Conservation (phyloP, 331 rosid species). For the Pyracantha coccinea region DNA sequence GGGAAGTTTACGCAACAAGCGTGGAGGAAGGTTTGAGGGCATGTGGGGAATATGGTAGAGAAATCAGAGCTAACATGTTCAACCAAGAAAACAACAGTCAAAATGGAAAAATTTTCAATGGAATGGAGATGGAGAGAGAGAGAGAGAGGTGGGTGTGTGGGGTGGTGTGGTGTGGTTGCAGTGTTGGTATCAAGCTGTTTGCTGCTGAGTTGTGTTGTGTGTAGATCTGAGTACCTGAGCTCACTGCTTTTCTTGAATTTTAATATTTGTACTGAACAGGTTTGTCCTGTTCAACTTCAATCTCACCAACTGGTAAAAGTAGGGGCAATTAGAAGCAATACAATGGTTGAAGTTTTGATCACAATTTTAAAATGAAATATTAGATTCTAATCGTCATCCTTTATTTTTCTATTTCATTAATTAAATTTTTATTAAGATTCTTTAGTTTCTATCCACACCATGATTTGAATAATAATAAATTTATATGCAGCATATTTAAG, state of each 20-base stretch:
- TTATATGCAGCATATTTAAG: too few relatives aligned
- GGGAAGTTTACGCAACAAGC: constrained; percentile 10
- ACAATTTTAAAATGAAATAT: too few relatives aligned
- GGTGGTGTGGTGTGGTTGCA: not conserved
- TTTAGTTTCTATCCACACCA: too few relatives aligned
- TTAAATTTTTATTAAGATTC: too few relatives aligned
- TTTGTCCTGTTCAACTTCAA: not conserved
- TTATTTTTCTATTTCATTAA: too few relatives aligned
- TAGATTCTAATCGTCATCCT: too few relatives aligned
- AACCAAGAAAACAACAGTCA: constrained; percentile 21
- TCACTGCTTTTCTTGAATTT: not conserved
- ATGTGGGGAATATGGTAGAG: constrained; percentile 14
- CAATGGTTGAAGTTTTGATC: too few relatives aligned
- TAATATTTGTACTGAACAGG: not conserved
- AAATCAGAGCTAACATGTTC: constrained; percentile 21
- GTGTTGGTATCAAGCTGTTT: not conserved
- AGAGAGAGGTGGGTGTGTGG: not conserved
- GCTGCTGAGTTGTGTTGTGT: constrained; percentile 4
- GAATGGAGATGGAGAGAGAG: not conserved
- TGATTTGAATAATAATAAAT: too few relatives aligned
- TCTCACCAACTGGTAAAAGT: too few relatives aligned
- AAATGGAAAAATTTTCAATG: not conserved
- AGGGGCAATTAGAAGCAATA: too few relatives aligned
- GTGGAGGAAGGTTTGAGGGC: constrained; percentile 23
- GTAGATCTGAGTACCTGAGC: constrained; percentile 36